These are phyloP conservation scores for Casuarina cunninghamiana DNA, from an alignment of 306 rosid species.

Conservation along the genomic window DNA sequence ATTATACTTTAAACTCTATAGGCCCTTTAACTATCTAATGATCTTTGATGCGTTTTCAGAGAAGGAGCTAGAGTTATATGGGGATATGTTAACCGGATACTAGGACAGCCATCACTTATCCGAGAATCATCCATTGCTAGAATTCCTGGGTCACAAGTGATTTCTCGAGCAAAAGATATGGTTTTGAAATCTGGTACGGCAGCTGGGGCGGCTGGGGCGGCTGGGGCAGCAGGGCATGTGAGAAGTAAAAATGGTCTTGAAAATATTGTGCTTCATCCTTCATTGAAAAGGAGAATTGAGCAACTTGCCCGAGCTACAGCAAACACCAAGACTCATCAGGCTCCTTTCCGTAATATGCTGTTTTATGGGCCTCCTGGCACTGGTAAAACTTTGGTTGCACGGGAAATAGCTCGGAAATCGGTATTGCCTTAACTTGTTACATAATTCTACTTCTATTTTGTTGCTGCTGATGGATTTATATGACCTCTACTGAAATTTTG, in stretches of 20 bases:
- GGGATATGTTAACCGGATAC: slow-evolving; percentile 92
- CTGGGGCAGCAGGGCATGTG: slow-evolving; percentile 42
- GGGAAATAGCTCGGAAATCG: slow-evolving; percentile 93
- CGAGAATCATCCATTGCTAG: slow-evolving; percentile 91
- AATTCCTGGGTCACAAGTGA: slow-evolving; percentile 76
- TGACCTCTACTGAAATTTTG: background rate
- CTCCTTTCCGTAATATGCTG: slow-evolving; percentile 96
- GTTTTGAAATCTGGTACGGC: slow-evolving; percentile 43
- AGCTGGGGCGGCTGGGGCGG: too few species aligned
- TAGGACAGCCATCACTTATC: slow-evolving; percentile 98
- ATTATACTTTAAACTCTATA: slow-evolving; percentile 1
- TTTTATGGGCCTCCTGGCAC: slow-evolving; percentile 99
- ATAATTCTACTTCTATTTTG: slow-evolving; percentile 11
- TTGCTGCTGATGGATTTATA: background rate
- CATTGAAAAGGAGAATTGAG: slow-evolving; percentile 75
- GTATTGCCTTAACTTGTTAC: slow-evolving; percentile 38
- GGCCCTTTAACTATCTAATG: slow-evolving; percentile 28
- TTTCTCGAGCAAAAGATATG: slow-evolving; percentile 66
- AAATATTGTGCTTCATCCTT: slow-evolving; percentile 89
- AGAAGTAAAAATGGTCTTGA: slow-evolving; percentile 62
- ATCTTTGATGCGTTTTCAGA: slow-evolving; percentile 42
- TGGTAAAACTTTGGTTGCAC: slow-evolving; percentile 99
- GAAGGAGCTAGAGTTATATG: slow-evolving; percentile 96
- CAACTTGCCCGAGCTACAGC: slow-evolving; percentile 92
- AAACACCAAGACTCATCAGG: slow-evolving; percentile 92